phyloP scores from a whole-genome alignment of 768 basidiomycete species.

The Rhizopogon roseolus region DNA sequence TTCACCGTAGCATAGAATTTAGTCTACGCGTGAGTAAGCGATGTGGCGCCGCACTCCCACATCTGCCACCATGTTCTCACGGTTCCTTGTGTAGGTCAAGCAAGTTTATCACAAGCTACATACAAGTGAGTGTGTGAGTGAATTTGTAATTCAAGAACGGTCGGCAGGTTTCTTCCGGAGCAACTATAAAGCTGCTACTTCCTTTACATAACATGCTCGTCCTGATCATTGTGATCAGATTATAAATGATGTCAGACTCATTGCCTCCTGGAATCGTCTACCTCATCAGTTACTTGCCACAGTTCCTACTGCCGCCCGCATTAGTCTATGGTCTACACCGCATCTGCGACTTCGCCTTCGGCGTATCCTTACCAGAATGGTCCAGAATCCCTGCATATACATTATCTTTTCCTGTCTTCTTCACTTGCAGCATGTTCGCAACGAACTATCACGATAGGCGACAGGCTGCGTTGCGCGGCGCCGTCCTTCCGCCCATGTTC shows the following conservation, averaged over 20 bases:
- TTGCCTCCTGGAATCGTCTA: conserved; percentile 30
- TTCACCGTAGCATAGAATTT: too few species aligned
- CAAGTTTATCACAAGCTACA: too few species aligned
- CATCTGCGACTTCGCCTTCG: conserved; percentile 7
- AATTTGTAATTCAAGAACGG: too few species aligned
- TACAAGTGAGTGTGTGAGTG: too few species aligned
- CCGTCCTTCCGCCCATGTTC: conserved; percentile 37
- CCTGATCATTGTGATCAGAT: not conserved
- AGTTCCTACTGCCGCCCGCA: conserved; percentile 13
- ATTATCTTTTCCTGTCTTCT: conserved; percentile 18
- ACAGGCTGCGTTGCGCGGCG: conserved; percentile 40
- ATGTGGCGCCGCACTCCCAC: too few species aligned
- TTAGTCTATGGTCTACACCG: conserved; percentile 11
- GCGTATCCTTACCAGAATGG: conserved; percentile 11
- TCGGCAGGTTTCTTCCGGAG: too few species aligned
- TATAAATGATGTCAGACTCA: conserved; percentile 11
- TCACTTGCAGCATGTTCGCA: conserved; percentile 12
- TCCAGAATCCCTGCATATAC: conserved; percentile 11
- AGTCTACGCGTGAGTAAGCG: too few species aligned
- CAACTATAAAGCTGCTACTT: not conserved
- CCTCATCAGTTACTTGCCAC: conserved; percentile 20
- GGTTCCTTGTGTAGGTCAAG: too few species aligned
- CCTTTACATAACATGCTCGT: not conserved
- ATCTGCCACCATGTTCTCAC: too few species aligned
- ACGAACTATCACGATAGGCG: conserved; percentile 23